A percentile compares a stretch with the other conserved stretches of the same genome.
Evolutionary conservation across 2,329 filamentous ascomycete genomes (phyloP).

Genomic region (Alternaria sp.): DNA sequence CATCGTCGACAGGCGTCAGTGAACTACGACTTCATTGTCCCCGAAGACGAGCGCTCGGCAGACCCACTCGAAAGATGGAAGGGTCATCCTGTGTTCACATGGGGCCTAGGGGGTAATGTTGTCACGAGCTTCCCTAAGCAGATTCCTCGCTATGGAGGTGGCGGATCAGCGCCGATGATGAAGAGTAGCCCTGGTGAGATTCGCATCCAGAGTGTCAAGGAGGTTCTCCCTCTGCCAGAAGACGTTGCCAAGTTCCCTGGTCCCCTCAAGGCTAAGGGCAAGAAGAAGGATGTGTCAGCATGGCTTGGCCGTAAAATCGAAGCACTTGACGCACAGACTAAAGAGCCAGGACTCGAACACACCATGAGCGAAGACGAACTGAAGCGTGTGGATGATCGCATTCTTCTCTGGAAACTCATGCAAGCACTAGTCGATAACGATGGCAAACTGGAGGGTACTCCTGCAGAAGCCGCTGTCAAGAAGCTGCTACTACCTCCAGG

Average conservation of each 20-base stretch:
- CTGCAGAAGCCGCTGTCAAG: constrained; percentile 76
- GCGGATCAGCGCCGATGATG: constrained; percentile 75
- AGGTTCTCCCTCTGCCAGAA: constrained; percentile 74
- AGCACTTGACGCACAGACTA: constrained; percentile 65
- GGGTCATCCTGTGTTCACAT: constrained; percentile 83
- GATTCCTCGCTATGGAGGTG: constrained; percentile 82
- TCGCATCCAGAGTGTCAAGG: constrained; percentile 76
- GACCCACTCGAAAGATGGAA: constrained; percentile 91
- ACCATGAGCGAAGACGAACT: constrained; percentile 63
- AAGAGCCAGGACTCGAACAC: constrained; percentile 56
- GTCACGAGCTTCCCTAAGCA: constrained; percentile 88
- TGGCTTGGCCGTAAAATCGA: constrained; percentile 85
- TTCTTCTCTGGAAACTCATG: constrained; percentile 87
- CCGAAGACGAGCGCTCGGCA: constrained; percentile 62
- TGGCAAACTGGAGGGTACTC: constrained; percentile 75
- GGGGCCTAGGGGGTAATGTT: constrained; percentile 84
- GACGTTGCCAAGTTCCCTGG: constrained; percentile 84
- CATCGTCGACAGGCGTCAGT: constrained; percentile 53
- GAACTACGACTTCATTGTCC: constrained; percentile 62
- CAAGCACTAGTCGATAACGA: constrained; percentile 85
- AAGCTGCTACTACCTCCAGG: constrained; percentile 71
- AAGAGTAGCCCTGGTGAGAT: constrained; percentile 84
- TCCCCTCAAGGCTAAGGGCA: constrained; percentile 84
- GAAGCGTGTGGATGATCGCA: constrained; percentile 78
- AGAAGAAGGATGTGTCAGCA: constrained; percentile 88